Conservation (phyloP, 164 flowering plant genomes). For the Aristolochia fimbriata region DNA sequence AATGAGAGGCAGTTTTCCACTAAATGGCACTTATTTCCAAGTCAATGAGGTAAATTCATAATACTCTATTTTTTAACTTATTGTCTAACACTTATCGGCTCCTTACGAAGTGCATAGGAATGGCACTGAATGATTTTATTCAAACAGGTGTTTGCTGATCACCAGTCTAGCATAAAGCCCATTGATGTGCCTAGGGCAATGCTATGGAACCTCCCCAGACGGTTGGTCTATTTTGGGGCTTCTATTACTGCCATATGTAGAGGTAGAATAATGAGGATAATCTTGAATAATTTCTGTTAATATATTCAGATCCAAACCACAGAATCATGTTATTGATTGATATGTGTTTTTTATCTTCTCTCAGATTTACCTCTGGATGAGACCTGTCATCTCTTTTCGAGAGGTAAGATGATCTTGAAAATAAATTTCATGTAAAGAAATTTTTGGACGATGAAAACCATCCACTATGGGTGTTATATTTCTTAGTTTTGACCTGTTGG, state of each 20-base stretch:
- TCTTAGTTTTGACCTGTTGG: too few species aligned
- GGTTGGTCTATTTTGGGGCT: slow-evolving; percentile 77
- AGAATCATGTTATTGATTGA: background rate
- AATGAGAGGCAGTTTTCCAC: slow-evolving; percentile 86
- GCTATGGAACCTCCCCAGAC: slow-evolving; percentile 70
- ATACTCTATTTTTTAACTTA: background rate
- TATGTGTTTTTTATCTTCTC: background rate
- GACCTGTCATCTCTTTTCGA: background rate
- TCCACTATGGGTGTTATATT: too few species aligned
- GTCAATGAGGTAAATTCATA: slow-evolving; percentile 65
- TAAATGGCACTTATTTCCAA: slow-evolving; percentile 94
- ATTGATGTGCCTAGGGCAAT: slow-evolving; percentile 62
- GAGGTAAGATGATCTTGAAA: background rate
- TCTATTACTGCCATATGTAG: slow-evolving; percentile 70
- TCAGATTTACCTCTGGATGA: background rate
- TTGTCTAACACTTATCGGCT: background rate
- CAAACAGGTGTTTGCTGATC: slow-evolving; percentile 89
- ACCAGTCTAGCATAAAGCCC: slow-evolving; percentile 75
- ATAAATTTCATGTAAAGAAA: background rate
- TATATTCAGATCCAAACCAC: background rate
- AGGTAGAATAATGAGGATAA: slow-evolving; percentile 29
- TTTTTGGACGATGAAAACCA: too few species aligned
- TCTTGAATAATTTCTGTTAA: too few species aligned
- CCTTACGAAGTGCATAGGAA: background rate
- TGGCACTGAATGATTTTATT: background rate